Percentiles rank a stretch among this genome's conserved stretches.
Conservation (phyloP, 371 early-diverging fungal genomes). For the Blakeslea trispora region DNA sequence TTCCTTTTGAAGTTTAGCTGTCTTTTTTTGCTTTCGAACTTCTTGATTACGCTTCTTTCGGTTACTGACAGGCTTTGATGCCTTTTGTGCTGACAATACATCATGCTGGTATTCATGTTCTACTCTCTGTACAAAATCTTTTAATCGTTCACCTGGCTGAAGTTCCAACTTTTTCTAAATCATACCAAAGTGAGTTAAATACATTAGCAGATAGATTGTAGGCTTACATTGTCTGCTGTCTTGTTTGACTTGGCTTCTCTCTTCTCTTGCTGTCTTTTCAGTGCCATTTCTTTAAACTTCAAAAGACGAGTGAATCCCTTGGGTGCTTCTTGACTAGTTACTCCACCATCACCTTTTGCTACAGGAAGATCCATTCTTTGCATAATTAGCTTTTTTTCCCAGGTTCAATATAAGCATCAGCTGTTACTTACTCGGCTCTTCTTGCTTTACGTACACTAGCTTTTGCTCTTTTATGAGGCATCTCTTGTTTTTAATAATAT, state of each 20-base stretch:
- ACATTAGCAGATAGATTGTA: too few species aligned
- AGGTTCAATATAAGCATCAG: background rate
- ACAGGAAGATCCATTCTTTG: constrained; percentile 27
- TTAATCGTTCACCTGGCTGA: constrained; percentile 47
- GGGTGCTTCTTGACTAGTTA: constrained; percentile 34
- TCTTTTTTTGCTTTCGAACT: constrained; percentile 44
- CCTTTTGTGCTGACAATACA: constrained; percentile 30
- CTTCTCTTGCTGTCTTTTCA: constrained; percentile 40
- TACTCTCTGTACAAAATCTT: constrained; percentile 45
- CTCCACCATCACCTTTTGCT: constrained; percentile 16
- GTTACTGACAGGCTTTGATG: constrained; percentile 34
- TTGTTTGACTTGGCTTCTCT: constrained; percentile 26
- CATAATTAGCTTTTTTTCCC: too few species aligned
- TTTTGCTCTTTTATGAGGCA: constrained; percentile 51
- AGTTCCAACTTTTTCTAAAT: constrained; percentile 24
- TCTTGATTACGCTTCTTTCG: constrained; percentile 45
- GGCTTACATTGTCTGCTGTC: constrained; percentile 12
- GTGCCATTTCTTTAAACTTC: constrained; percentile 34
- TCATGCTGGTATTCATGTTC: constrained; percentile 36
- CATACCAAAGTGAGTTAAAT: too few species aligned
- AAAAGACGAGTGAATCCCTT: constrained; percentile 45
- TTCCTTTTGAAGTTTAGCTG: constrained; percentile 38
- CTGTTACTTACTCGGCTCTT: constrained; percentile 24
- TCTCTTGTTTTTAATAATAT: too few species aligned
- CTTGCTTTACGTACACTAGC: constrained; percentile 39